phyloP scores from a whole-genome alignment of 805 yeast species.

The Phaffomyces opuntiae region DNA sequence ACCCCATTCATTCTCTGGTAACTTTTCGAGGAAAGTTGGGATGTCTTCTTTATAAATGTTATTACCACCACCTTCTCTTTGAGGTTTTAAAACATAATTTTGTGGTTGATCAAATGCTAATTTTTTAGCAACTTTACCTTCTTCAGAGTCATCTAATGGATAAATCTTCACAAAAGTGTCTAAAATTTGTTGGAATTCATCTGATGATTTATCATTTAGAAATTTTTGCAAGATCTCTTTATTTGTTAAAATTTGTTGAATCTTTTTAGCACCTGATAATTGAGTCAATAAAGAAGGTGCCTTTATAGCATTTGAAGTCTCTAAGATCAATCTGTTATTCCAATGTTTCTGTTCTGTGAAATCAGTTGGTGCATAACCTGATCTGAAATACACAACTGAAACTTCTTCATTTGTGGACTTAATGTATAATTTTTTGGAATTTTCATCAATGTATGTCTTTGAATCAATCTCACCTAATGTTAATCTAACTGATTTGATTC shows the following conservation, averaged over 20 bases:
- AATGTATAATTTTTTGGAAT: conserved; percentile 42
- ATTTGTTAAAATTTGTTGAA: conserved; percentile 81
- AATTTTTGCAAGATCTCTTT: conserved; percentile 41
- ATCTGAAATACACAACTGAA: conserved; percentile 82
- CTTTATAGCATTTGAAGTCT: conserved; percentile 73
- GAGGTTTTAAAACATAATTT: conserved; percentile 86
- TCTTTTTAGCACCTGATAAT: conserved; percentile 86
- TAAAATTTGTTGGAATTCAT: conserved; percentile 27
- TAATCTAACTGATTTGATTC: conserved; percentile 56
- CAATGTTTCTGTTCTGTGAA: conserved; percentile 62
- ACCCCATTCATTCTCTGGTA: conserved; percentile 72
- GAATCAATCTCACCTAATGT: conserved; percentile 53
- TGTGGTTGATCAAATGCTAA: conserved; percentile 65
- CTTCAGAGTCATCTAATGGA: conserved; percentile 69
- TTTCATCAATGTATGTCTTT: conserved; percentile 31
- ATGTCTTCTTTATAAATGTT: conserved; percentile 85
- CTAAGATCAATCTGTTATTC: conserved; percentile 70
- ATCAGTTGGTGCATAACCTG: conserved; percentile 85
- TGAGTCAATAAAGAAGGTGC: conserved; percentile 90
- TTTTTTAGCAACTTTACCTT: conserved; percentile 55
- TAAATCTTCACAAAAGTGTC: conserved; percentile 78
- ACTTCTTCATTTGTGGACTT: conserved; percentile 59
- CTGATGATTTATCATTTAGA: conserved; percentile 26
- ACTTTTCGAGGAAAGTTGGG: conserved; percentile 55
- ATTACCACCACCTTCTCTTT: conserved; percentile 98